These are phyloP conservation scores for Phytophthora europaea DNA, from an alignment of 352 stramenopile species.

Conservation along the genomic window DNA sequence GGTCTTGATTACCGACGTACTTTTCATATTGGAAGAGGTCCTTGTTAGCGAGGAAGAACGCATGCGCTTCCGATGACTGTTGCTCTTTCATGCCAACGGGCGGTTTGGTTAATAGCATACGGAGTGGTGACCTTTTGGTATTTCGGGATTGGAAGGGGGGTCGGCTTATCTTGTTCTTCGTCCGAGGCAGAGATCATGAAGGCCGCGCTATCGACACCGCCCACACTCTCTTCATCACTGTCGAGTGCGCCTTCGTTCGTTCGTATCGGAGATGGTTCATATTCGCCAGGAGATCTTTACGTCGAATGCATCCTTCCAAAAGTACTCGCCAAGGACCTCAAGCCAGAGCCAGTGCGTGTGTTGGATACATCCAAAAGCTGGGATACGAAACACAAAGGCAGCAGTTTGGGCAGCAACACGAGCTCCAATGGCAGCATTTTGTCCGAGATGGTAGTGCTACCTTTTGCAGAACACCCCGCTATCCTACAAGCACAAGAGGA, in stretches of 20 bases:
- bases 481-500: conserved; percentile 69
- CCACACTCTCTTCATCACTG: conserved; percentile 38
- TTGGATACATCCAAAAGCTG: conserved; percentile 23
- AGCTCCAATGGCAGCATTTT: conserved; percentile 22
- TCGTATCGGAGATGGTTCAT: conserved; percentile 62
- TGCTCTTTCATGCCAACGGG: conserved; percentile 20
- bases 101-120: not conserved
- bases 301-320: conserved; percentile 69
- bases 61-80: conserved; percentile 15
- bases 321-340: conserved; percentile 34
- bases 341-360: conserved; percentile 7
- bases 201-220: conserved; percentile 23
- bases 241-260: conserved; percentile 44
- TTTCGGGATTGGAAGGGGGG: conserved; percentile 13
- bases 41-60: conserved; percentile 71
- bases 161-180: conserved; percentile 2
- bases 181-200: conserved; percentile 21
- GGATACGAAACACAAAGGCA: conserved; percentile 18
- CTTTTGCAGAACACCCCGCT: conserved; percentile 60
- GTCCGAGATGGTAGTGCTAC: conserved; percentile 45
- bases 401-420: conserved; percentile 21
- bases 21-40: conserved; percentile 78
- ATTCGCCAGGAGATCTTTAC: conserved; percentile 65
- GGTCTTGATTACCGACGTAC: conserved; percentile 43
- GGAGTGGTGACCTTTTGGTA: conserved; percentile 2